These are phyloP conservation scores for Ophiostoma ips DNA, from an alignment of 2,329 filamentous ascomycete species.

Conservation along the genomic window DNA sequence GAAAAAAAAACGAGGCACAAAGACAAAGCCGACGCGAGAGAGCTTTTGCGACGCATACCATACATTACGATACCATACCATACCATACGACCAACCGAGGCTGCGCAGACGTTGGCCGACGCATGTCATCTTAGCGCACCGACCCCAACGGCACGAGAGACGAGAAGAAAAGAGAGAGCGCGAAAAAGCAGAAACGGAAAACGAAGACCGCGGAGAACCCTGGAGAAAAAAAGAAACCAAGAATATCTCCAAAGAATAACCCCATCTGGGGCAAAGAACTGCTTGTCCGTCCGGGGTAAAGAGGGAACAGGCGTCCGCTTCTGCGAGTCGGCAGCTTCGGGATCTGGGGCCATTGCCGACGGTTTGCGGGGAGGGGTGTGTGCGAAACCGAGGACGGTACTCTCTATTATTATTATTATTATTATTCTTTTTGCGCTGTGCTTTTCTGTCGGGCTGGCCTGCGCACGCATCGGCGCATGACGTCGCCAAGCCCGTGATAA, in stretches of 20 bases:
- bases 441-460: neutral
- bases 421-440: too few relatives aligned
- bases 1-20: neutral
- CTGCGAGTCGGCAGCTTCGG: neutral
- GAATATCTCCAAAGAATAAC: neutral
- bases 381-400: too few relatives aligned
- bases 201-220: too few relatives aligned
- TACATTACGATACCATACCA: neutral
- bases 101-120: neutral
- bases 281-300: neutral
- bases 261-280: neutral
- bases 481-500: neutral
- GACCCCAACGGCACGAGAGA: neutral
- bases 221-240: neutral
- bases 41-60: too few relatives aligned
- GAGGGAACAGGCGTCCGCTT: neutral
- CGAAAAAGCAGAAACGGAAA: neutral
- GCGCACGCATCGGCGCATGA: neutral
- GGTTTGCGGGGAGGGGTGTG: too few relatives aligned
- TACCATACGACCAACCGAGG: neutral
- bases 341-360: neutral
- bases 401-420: too few relatives aligned
- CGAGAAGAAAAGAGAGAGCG: neutral
- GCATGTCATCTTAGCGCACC: conserved; percentile 6
- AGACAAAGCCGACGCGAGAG: neutral